Conservation (phyloP, 768 basidiomycete genomes). For the Boletus rubropictus region DNA sequence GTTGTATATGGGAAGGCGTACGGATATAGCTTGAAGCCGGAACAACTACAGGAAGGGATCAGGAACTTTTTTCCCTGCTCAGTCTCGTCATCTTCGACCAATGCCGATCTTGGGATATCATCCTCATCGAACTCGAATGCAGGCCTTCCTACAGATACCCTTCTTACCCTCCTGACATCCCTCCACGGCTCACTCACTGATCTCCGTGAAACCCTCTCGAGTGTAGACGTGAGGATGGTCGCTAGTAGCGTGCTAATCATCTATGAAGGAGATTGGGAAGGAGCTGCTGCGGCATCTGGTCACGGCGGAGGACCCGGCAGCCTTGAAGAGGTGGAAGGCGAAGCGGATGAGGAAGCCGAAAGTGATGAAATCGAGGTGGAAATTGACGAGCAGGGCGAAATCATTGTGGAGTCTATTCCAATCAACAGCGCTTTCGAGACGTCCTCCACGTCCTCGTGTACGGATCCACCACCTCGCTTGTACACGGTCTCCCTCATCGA, state of each 20-base stretch:
- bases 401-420: constrained; percentile 20
- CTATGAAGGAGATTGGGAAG: constrained; percentile 60
- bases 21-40: constrained; percentile 65
- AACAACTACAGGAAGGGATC: constrained; percentile 73
- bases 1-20: constrained; percentile 67
- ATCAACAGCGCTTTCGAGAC: constrained; percentile 11
- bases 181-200: constrained; percentile 49
- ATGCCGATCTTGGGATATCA: constrained; percentile 2
- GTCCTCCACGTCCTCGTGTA: constrained; percentile 36
- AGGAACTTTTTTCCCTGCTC: constrained; percentile 69
- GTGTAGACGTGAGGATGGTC: constrained; percentile 71
- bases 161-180: constrained; percentile 53
- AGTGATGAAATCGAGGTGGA: constrained; percentile 37
- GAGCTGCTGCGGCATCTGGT: constrained; percentile 30
- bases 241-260: constrained; percentile 77
- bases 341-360: constrained; percentile 34
- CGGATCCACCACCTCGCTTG: constrained; percentile 10
- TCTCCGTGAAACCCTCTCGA: constrained; percentile 44
- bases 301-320: constrained; percentile 31
- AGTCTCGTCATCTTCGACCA: constrained; percentile 7
- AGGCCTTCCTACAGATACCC: constrained; percentile 51
- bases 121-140: constrained; percentile 12
- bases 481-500: constrained; percentile 81
- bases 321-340: constrained; percentile 22
- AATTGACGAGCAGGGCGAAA: constrained; percentile 25